Evolutionary conservation across 306 rosid genomes (phyloP).

Genomic region (Malus orientalis): DNA sequence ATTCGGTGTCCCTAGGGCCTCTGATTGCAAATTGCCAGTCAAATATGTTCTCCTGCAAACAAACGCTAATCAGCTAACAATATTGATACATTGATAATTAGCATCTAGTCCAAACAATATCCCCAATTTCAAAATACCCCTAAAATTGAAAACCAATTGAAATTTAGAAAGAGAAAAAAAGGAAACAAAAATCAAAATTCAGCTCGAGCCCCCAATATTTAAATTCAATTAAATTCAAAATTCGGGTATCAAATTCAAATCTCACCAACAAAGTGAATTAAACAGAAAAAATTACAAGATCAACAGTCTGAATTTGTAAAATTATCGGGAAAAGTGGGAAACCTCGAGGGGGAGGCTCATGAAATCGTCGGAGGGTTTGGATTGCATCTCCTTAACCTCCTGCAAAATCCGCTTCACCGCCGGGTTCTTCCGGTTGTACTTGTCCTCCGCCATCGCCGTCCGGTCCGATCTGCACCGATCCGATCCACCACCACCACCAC

Average conservation of each 20-base stretch:
- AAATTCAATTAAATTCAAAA: background rate
- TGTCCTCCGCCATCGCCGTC: constrained; percentile 57
- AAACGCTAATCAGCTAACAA: background rate
- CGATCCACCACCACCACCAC: background rate
- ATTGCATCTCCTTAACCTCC: constrained; percentile 93
- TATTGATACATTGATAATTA: background rate
- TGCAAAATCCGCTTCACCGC: constrained; percentile 93
- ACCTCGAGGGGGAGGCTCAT: constrained; percentile 98
- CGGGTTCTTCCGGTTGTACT: constrained; percentile 78
- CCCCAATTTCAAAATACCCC: background rate
- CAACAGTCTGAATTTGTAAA: background rate
- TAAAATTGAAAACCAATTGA: background rate
- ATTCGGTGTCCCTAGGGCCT: constrained; percentile 65
- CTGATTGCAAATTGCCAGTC: constrained; percentile 94
- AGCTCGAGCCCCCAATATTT: background rate
- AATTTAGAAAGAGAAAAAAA: background rate
- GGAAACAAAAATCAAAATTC: background rate
- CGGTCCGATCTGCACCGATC: background rate
- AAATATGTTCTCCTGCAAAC: constrained; percentile 76
- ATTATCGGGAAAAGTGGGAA: too few relatives aligned
- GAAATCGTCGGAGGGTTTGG: constrained; percentile 90
- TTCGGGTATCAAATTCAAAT: background rate
- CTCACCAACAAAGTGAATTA: background rate
- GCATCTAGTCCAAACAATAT: background rate
- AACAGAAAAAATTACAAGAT: background rate